These are phyloP conservation scores for Bacidia rubella DNA, from an alignment of 495 filamentous ascomycete species.

Conservation along the genomic window DNA sequence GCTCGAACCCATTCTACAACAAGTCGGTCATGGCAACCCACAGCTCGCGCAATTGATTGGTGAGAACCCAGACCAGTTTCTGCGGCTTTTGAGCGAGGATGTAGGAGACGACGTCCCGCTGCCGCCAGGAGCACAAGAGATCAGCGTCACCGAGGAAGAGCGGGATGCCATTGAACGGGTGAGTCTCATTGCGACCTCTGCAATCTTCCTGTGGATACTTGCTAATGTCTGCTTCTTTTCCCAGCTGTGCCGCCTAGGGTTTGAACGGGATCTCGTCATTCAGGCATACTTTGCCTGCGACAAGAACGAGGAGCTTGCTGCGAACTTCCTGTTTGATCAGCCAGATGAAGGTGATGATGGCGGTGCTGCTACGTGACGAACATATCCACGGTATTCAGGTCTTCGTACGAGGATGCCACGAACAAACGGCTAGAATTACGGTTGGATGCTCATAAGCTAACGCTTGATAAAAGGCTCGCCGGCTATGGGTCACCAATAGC, in stretches of 20 bases:
- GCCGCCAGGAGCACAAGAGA: constrained; percentile 78
- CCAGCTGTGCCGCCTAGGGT: constrained; percentile 80
- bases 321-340: constrained; percentile 96
- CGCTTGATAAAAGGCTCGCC: neutral
- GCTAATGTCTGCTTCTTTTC: constrained; percentile 12
- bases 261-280: constrained; percentile 83
- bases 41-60: constrained; percentile 85
- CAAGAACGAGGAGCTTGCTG: constrained; percentile 96
- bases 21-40: constrained; percentile 90
- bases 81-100: constrained; percentile 75
- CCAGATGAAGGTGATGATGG: constrained; percentile 70
- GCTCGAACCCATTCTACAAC: constrained; percentile 94
- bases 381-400: neutral
- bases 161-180: constrained; percentile 92
- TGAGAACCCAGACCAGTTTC: constrained; percentile 81
- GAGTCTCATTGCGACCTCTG: constrained; percentile 37
- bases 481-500: too few relatives aligned
- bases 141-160: constrained; percentile 89
- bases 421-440: neutral
- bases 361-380: constrained; percentile 3
- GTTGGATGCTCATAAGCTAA: neutral
- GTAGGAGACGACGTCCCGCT: constrained; percentile 56
- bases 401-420: neutral
- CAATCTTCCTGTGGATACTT: too few relatives aligned
- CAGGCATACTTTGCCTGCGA: constrained; percentile 99